These are phyloP conservation scores for Melastoma candidum DNA, from an alignment of 441 rosid genomes.

Conservation along the genomic window DNA sequence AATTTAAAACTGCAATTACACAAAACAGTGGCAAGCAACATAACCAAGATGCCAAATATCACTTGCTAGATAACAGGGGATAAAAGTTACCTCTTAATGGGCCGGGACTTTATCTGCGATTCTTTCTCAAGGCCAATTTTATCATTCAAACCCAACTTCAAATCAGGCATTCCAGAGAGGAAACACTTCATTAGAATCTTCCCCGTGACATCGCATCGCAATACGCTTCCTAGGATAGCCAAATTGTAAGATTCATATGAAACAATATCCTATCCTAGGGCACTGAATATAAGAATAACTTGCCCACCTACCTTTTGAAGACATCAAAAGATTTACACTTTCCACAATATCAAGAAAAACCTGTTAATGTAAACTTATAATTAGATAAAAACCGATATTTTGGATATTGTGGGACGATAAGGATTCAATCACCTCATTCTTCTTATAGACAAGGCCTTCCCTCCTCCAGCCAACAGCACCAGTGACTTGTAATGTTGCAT, in stretches of 20 bases:
- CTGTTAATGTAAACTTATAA: constrained; percentile 29
- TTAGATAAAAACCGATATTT: constrained; percentile 10
- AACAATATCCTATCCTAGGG: background rate
- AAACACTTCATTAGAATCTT: constrained; percentile 98
- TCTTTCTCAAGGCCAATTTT: constrained; percentile 99
- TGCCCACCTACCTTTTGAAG: constrained; percentile 65
- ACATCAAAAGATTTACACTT: constrained; percentile 97
- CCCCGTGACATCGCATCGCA: constrained; percentile 96
- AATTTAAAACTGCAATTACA: no score
- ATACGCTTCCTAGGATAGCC: constrained; percentile 58
- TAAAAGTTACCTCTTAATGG: constrained; percentile 69
- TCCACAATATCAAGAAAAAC: constrained; percentile 97
- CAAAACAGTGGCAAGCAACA: background rate
- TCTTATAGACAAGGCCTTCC: constrained; percentile 92
- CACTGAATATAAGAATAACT: background rate
- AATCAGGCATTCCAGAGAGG: constrained; percentile 99
- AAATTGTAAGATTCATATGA: constrained; percentile 11
- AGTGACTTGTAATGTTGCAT: constrained; percentile 98
- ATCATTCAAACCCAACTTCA: constrained; percentile 97
- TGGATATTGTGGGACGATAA: constrained; percentile 5
- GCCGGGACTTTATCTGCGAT: constrained; percentile 90
- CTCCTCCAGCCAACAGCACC: constrained; percentile 99
- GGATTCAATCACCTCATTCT: constrained; percentile 66
- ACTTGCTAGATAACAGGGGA: background rate
- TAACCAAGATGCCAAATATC: background rate